phyloP scores from a whole-genome alignment of 2,329 filamentous ascomycete species.

The Paramyrothecium sp. region DNA sequence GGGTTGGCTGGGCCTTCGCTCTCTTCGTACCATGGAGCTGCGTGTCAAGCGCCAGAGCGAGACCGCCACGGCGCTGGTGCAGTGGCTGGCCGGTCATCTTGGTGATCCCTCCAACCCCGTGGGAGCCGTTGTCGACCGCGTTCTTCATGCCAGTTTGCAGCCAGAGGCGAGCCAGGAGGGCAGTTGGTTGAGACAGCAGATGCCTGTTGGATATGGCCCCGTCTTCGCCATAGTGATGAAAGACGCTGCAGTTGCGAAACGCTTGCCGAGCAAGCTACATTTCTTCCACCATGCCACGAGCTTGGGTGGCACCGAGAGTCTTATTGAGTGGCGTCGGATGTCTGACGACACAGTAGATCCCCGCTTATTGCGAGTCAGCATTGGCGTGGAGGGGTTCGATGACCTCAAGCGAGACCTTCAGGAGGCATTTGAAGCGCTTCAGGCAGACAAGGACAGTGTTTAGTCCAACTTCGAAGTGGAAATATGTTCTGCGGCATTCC shows the following conservation, averaged over 20 bases:
- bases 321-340: constrained; percentile 97
- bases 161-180: constrained; percentile 51
- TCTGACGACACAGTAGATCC: constrained; percentile 72
- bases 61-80: constrained; percentile 67
- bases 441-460: constrained; percentile 4
- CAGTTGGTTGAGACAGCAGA: constrained; percentile 79
- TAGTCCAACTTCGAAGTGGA: too few species aligned
- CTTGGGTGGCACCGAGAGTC: constrained; percentile 87
- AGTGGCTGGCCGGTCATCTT: constrained; percentile 63
- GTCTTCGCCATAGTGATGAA: constrained; percentile 78
- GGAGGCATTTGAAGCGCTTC: constrained; percentile 60
- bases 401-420: constrained; percentile 77
- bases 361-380: constrained; percentile 73
- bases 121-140: constrained; percentile 52
- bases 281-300: constrained; percentile 96
- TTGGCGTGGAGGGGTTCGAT: constrained; percentile 84
- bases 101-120: constrained; percentile 38
- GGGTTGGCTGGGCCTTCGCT: constrained; percentile 87
- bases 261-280: constrained; percentile 72
- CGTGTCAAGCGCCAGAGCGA: constrained; percentile 74
- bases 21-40: constrained; percentile 81
- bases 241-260: constrained; percentile 57
- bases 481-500: too few species aligned
- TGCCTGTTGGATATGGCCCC: constrained; percentile 87
- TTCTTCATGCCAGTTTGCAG: constrained; percentile 82